Percentiles rank a stretch among this genome's conserved stretches.
These are phyloP conservation scores for Labyrinthula sp. DNA, from an alignment of 352 stramenopile species.

Conservation along the genomic window DNA sequence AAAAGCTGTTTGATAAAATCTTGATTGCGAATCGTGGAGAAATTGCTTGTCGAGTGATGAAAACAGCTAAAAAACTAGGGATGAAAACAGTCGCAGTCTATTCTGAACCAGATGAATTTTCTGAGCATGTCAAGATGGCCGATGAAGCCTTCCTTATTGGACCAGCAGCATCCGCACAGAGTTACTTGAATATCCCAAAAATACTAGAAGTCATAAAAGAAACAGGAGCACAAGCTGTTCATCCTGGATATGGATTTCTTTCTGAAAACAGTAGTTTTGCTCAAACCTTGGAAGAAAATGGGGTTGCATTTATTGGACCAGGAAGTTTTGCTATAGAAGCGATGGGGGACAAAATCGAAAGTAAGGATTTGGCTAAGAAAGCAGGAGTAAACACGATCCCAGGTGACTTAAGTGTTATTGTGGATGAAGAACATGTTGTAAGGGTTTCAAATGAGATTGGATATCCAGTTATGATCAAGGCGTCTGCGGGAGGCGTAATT, in stretches of 20 bases:
- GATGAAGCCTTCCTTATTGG: conserved; percentile 52
- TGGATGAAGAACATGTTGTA: conserved; percentile 50
- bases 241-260: conserved; percentile 83
- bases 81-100: conserved; percentile 82
- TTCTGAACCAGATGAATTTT: conserved; percentile 60
- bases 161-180: conserved; percentile 49
- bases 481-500: conserved; percentile 68
- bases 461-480: conserved; percentile 95
- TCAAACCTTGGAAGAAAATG: conserved; percentile 44
- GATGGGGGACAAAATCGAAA: conserved; percentile 82
- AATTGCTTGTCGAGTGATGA: conserved; percentile 73
- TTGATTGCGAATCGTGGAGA: conserved; percentile 71
- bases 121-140: conserved; percentile 48
- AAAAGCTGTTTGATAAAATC: conserved; percentile 60
- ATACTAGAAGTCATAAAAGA: conserved; percentile 58
- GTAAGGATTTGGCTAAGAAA: conserved; percentile 71
- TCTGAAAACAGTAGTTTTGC: conserved; percentile 73
- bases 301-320: conserved; percentile 67
- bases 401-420: conserved; percentile 61
- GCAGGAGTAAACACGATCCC: conserved; percentile 77
- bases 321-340: conserved; percentile 53
- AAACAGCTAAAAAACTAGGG: conserved; percentile 55
- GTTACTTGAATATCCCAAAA: conserved; percentile 69
- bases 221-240: conserved; percentile 67
- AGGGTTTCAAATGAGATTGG: conserved; percentile 67